Conservation (phyloP, 2,329 filamentous ascomycete species). For the Aspergillus oerlinghausenensis region DNA sequence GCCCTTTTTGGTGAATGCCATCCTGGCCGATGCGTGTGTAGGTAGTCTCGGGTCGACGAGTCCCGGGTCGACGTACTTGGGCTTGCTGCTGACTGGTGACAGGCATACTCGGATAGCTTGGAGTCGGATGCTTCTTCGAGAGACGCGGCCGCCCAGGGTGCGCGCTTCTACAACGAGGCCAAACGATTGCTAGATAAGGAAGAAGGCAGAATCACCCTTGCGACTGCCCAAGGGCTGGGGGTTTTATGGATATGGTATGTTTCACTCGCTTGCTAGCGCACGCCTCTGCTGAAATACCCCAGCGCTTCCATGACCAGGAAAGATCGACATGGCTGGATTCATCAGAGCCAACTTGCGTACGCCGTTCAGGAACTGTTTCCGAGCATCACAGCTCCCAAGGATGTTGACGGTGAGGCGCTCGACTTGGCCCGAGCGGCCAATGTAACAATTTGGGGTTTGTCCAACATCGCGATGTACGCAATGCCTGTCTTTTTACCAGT, state of each 20-base stretch:
- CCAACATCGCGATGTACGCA: slow-evolving; percentile 23
- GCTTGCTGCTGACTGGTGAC: not conserved
- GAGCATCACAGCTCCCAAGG: slow-evolving; percentile 5
- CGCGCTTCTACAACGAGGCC: slow-evolving; percentile 33
- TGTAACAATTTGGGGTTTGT: slow-evolving; percentile 21
- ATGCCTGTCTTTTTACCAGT: not conserved
- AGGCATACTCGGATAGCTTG: slow-evolving; percentile 27
- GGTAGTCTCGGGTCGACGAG: slow-evolving; percentile 4
- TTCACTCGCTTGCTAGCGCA: not conserved
- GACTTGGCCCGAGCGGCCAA: slow-evolving; percentile 11
- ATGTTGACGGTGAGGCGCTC: slow-evolving; percentile 15
- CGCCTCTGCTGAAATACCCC: not conserved
- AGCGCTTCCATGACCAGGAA: slow-evolving; percentile 31
- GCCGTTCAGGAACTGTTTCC: slow-evolving; percentile 20
- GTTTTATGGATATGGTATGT: slow-evolving; percentile 28
- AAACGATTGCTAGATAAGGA: slow-evolving; percentile 26
- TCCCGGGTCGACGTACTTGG: no score
- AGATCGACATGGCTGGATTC: slow-evolving; percentile 28
- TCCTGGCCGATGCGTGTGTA: slow-evolving; percentile 30
- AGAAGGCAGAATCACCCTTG: slow-evolving; percentile 25
- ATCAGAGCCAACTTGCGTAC: slow-evolving; percentile 23
- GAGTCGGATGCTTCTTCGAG: slow-evolving; percentile 17
- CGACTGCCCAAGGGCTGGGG: slow-evolving; percentile 28
- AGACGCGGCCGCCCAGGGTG: slow-evolving; percentile 18
- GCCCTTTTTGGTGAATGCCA: slow-evolving; percentile 32